Conservation (phyloP, 352 stramenopile species). For the Phytophthora citrophthora region DNA sequence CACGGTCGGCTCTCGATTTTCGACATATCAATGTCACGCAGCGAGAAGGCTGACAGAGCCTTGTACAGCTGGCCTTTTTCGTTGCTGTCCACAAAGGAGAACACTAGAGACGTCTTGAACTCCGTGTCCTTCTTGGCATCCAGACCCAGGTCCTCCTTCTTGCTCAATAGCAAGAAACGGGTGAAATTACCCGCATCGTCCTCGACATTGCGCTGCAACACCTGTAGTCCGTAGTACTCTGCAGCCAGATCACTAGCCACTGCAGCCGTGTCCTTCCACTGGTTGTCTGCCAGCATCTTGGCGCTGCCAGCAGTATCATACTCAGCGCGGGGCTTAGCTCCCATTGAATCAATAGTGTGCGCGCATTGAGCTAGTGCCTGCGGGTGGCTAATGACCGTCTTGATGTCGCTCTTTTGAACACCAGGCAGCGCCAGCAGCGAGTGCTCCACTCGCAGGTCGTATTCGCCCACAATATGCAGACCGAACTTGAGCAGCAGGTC, state of each 20-base stretch:
- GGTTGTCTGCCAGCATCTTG: conserved; percentile 95
- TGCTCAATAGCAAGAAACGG: conserved; percentile 91
- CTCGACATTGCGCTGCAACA: conserved; percentile 61
- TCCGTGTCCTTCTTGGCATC: conserved; percentile 52
- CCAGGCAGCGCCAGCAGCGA: conserved; percentile 93
- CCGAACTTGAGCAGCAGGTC: conserved; percentile 84
- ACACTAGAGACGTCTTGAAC: conserved; percentile 87
- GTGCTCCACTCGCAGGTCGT: conserved; percentile 90
- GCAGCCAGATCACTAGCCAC: conserved; percentile 96
- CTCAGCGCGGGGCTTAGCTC: conserved; percentile 79
- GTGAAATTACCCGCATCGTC: conserved; percentile 89
- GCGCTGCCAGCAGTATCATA: conserved; percentile 98
- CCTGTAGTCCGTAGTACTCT: conserved; percentile 93
- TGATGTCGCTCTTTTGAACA: conserved; percentile 89
- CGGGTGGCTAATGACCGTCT: conserved; percentile 96
- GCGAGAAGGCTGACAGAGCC: conserved; percentile 71
- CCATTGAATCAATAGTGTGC: conserved; percentile 92
- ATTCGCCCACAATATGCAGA: conserved; percentile 81
- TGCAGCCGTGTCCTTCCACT: conserved; percentile 87
- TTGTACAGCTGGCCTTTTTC: conserved; percentile 77
- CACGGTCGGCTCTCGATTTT: conserved; percentile 85
- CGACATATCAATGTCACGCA: conserved; percentile 76
- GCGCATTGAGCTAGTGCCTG: conserved; percentile 97
- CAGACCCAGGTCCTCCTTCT: conserved; percentile 52
- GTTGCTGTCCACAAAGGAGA: conserved; percentile 80